Evolutionary conservation across 352 stramenopile species (phyloP).

Genomic region (Phytophthora cactorum): DNA sequence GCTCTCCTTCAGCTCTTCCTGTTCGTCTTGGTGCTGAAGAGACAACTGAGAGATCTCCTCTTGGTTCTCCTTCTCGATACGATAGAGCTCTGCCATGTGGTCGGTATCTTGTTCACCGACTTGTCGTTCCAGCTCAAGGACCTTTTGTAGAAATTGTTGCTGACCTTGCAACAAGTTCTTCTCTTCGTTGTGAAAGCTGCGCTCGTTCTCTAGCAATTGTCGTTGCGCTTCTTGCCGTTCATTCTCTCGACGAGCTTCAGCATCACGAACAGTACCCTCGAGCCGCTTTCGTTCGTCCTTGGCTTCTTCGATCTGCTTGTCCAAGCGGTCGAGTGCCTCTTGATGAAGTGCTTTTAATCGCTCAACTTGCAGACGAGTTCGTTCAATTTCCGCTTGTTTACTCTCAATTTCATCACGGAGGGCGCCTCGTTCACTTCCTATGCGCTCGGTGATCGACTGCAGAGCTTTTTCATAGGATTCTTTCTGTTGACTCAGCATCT

Average conservation of each 20-base stretch:
- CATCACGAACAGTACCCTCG: slow-evolving; percentile 45
- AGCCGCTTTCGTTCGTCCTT: slow-evolving; percentile 62
- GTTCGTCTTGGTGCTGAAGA: slow-evolving; percentile 57
- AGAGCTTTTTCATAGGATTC: slow-evolving; percentile 70
- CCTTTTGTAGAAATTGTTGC: slow-evolving; percentile 64
- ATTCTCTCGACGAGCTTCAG: slow-evolving; percentile 49
- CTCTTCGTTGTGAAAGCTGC: slow-evolving; percentile 74
- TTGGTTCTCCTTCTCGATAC: slow-evolving; percentile 62
- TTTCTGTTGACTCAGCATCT: slow-evolving; percentile 70
- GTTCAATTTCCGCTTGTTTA: slow-evolving; percentile 63
- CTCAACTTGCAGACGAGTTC: slow-evolving; percentile 62
- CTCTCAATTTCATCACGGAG: slow-evolving; percentile 65
- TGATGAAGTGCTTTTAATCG: slow-evolving; percentile 62
- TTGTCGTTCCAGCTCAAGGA: slow-evolving; percentile 68
- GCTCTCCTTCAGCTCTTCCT: slow-evolving; percentile 66
- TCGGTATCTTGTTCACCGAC: slow-evolving; percentile 69
- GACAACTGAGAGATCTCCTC: slow-evolving; percentile 47
- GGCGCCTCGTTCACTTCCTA: slow-evolving; percentile 48
- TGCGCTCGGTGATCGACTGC: slow-evolving; percentile 56
- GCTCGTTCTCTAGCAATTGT: slow-evolving; percentile 68
- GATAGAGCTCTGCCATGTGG: slow-evolving; percentile 71
- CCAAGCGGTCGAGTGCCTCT: slow-evolving; percentile 57
- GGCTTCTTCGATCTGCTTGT: slow-evolving; percentile 59
- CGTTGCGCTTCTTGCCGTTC: slow-evolving; percentile 55
- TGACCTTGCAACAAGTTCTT: slow-evolving; percentile 67